Base-by-base conservation (phyloP, 1,139 yeast species). In the Magnusiomyces tetraspermus region DNA sequence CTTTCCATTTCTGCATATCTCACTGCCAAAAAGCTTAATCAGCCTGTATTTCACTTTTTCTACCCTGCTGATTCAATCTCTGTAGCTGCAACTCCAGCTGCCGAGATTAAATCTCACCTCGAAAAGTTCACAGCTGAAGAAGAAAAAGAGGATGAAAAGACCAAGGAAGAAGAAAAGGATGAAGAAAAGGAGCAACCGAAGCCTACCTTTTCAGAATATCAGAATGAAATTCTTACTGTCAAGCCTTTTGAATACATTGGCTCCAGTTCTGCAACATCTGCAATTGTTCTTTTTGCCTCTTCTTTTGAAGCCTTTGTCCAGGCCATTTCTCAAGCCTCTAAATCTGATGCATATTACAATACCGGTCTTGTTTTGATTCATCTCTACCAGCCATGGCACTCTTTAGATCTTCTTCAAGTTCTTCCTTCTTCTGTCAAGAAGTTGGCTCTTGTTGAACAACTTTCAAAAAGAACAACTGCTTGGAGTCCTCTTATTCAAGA, bases 401-500 rank as follows among this genome's bases (percentile, higher is more conserved):
- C 83, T 51, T 67, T 69, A 15, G 67, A 71, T 21, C 72, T 88
- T 45, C 71, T 83, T 50, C 63, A 72, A 2, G 63, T 71, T 1
- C 64, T 87, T 41, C 92, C 95, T 30, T 59, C 75, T 0, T 66
- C 80, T 1, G 78, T 83, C 38, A 74, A 74, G 51, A 74, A 78
- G 28, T 71, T 90, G 52, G 82, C 83, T 1, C 71, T 88, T 46
- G 75, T 85, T 21, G 88, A 78, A 69, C 95, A 77, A 71, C 70
- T 74, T 50, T 71, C 74, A 45, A 70, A 69, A 53, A 74, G 64
- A 49, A 67, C 81, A 15, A 72, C 77, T n/a, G 64, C 74, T 31
- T 79, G 82, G 69, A 85, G 77, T 68, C 78, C 92, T 71, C 72
- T 87, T 48, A 75, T 85, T 59, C 77, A 89, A 60, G 96, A 89